phyloP scores from a whole-genome alignment of 2,329 filamentous ascomycete species.

The Periconia digitata region DNA sequence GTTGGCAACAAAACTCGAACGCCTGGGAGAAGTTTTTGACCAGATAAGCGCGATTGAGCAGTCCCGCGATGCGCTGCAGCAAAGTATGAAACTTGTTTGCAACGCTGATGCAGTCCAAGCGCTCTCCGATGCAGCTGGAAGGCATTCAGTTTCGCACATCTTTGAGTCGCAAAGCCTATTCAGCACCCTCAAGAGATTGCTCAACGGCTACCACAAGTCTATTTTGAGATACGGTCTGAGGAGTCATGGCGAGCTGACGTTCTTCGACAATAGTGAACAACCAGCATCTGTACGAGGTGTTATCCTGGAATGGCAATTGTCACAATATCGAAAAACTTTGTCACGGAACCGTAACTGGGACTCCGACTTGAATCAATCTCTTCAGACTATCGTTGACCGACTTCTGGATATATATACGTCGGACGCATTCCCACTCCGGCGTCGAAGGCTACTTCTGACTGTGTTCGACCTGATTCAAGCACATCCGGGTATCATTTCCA shows the following conservation, averaged over 20 bases:
- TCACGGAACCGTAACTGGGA: conserved; percentile 35
- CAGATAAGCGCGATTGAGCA: conserved; percentile 57
- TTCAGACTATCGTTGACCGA: conserved; percentile 20
- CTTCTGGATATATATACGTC: conserved; percentile 33
- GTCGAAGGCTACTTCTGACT: conserved; percentile 25
- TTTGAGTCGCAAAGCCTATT: conserved; percentile 58
- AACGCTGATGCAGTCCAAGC: conserved; percentile 58
- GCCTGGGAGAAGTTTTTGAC: conserved; percentile 64
- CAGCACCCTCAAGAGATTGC: conserved; percentile 58
- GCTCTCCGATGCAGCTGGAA: conserved; percentile 55
- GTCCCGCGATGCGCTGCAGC: conserved; percentile 59
- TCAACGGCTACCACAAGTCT: conserved; percentile 63
- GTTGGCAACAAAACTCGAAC: conserved; percentile 65
- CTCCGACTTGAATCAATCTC: conserved; percentile 24
- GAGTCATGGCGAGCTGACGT: conserved; percentile 53
- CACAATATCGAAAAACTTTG: conserved; percentile 28
- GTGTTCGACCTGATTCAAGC: conserved; percentile 52
- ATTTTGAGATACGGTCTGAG: conserved; percentile 44
- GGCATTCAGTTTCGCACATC: conserved; percentile 53
- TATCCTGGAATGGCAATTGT: conserved; percentile 48
- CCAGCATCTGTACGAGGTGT: conserved; percentile 33
- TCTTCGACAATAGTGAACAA: conserved; percentile 40
- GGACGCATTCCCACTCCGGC: conserved; percentile 34
- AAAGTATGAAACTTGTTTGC: conserved; percentile 64
- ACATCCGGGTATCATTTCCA: conserved; percentile 59